phyloP scores from a whole-genome alignment of 352 stramenopile genomes.

The Phytophthora sansomeana region DNA sequence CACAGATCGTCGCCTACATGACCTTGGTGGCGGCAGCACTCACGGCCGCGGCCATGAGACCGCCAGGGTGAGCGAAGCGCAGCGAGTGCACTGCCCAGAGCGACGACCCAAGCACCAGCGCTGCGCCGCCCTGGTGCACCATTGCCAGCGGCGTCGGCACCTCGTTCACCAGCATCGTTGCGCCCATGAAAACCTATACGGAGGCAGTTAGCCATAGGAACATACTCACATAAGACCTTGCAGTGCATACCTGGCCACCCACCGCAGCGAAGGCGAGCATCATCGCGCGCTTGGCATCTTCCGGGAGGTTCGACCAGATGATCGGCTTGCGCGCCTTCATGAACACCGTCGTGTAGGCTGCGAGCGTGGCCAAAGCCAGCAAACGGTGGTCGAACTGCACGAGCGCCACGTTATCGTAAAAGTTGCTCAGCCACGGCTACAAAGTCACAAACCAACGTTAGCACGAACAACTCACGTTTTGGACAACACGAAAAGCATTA shows the following conservation, averaged over 20 bases:
- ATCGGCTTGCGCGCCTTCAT: constrained; percentile 63
- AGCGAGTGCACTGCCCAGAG: constrained; percentile 74
- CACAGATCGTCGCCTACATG: constrained; percentile 21
- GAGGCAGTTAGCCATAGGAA: no score
- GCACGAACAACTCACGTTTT: background rate
- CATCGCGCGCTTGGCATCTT: constrained; percentile 63
- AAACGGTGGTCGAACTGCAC: constrained; percentile 97
- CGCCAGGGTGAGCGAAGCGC: constrained; percentile 61
- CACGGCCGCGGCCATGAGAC: constrained; percentile 37
- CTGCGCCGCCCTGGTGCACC: constrained; percentile 87
- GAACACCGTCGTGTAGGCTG: constrained; percentile 58
- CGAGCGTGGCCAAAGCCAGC: constrained; percentile 90
- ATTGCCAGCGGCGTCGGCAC: constrained; percentile 94
- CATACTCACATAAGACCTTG: no score
- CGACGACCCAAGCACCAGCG: constrained; percentile 63
- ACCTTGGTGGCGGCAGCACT: constrained; percentile 32
- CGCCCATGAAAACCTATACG: constrained; percentile 88
- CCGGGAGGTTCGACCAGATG: constrained; percentile 76
- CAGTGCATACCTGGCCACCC: constrained; percentile 44
- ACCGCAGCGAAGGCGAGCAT: constrained; percentile 63
- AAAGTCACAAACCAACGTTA: background rate
- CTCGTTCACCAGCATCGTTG: constrained; percentile 95
- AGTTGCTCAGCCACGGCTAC: constrained; percentile 89
- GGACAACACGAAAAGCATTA: constrained; percentile 19
- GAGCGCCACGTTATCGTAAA: constrained; percentile 96